phyloP scores from a whole-genome alignment of 148 eudicot genomes.

The Camellia lanceoleosa region DNA sequence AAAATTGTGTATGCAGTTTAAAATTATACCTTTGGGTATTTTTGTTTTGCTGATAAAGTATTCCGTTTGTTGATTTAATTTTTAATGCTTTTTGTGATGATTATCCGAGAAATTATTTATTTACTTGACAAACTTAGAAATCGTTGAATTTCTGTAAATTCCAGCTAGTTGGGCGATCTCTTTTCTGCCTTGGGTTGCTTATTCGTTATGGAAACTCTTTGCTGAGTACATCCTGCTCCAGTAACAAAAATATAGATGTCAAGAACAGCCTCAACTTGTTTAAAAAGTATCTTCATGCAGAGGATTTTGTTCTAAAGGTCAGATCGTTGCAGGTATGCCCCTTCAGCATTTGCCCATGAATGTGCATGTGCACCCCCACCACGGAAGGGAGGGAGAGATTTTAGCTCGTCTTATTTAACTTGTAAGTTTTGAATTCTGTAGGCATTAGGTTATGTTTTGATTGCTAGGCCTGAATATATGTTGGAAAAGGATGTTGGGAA shows the following conservation, averaged over 20 bases:
- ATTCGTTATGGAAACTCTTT: slow-evolving; percentile 82
- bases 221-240: slow-evolving; percentile 35
- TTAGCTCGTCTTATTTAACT: no score
- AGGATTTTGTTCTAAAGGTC: slow-evolving; percentile 76
- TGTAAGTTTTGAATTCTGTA: slow-evolving; percentile 25
- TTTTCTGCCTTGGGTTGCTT: slow-evolving; percentile 90
- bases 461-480: slow-evolving; percentile 94
- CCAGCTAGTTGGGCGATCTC: slow-evolving; percentile 92
- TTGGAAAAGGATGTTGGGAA: slow-evolving; percentile 73
- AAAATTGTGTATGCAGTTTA: neutral
- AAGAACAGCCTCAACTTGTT: slow-evolving; percentile 61
- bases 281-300: slow-evolving; percentile 82
- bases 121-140: neutral
- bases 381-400: neutral
- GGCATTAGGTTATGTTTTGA: slow-evolving; percentile 90
- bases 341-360: neutral
- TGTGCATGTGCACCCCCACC: neutral
- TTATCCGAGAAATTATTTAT: neutral
- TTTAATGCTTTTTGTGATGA: neutral
- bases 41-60: no score
- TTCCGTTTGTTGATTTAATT: neutral
- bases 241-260: slow-evolving; percentile 46
- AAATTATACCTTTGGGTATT: neutral
- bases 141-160: slow-evolving; percentile 19
- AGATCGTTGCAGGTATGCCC: slow-evolving; percentile 81